phyloP scores from a whole-genome alignment of 2,329 filamentous ascomycete genomes.

The Pyrenophora seminiperda region DNA sequence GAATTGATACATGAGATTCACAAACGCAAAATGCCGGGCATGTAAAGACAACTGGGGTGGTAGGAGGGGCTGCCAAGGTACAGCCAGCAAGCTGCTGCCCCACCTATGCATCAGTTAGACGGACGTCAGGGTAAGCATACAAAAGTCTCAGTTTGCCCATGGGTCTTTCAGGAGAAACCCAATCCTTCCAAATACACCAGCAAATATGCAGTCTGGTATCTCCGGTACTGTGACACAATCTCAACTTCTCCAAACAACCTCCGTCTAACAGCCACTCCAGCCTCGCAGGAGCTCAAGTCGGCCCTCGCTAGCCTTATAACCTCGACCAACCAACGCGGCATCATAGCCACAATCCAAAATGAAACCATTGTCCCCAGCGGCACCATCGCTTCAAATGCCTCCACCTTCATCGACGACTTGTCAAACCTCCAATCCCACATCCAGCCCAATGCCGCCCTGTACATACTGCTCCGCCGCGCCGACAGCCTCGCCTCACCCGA shows the following conservation, averaged over 20 bases:
- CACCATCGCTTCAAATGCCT: conserved; percentile 57
- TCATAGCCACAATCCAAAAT: conserved; percentile 70
- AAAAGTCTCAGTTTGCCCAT: not conserved
- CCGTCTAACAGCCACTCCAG: conserved; percentile 45
- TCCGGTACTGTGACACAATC: conserved; percentile 58
- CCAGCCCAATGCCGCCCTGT: conserved; percentile 69
- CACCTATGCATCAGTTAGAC: conserved; percentile 20
- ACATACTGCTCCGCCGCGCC: conserved; percentile 75
- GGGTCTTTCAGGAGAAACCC: not conserved
- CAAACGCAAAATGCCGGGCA: not conserved
- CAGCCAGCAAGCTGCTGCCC: conserved; percentile 23
- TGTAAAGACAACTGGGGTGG: not conserved
- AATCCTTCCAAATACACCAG: not conserved
- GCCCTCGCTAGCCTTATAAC: conserved; percentile 73
- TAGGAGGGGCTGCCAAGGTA: conserved; percentile 10
- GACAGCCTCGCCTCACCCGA: conserved; percentile 51
- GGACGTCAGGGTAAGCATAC: conserved; percentile 14
- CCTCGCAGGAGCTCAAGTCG: conserved; percentile 75
- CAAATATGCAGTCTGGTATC: conserved; percentile 77
- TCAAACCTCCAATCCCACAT: conserved; percentile 66
- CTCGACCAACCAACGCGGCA: conserved; percentile 66
- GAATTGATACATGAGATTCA: not conserved
- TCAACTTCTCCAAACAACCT: not conserved
- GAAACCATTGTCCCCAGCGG: conserved; percentile 69
- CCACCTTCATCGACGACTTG: conserved; percentile 69